A percentile compares a stretch with the other conserved stretches of the same genome.
Conservation (phyloP, 2,329 filamentous ascomycete species). For the Penicillium glabrum region DNA sequence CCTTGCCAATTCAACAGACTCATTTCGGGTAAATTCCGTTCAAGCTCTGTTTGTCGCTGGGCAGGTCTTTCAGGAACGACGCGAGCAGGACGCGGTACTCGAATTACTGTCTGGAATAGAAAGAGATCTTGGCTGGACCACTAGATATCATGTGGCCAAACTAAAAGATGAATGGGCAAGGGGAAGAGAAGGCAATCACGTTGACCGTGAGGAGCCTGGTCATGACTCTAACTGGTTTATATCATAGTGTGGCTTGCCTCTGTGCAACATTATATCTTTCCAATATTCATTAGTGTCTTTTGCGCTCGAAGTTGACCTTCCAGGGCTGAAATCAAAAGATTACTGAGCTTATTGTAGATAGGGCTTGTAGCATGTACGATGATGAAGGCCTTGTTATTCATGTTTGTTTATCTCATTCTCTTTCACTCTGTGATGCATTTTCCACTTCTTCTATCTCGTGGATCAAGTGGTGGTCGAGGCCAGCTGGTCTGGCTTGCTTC, state of each 20-base stretch:
- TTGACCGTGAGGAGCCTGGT: not conserved
- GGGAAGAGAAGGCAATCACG: conserved; percentile 20
- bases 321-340: too few species aligned
- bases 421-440: too few species aligned
- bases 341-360: too few species aligned
- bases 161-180: conserved; percentile 12
- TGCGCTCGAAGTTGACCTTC: too few species aligned
- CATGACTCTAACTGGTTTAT: conserved; percentile 1
- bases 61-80: conserved; percentile 47
- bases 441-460: too few species aligned
- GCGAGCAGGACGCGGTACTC: conserved; percentile 13
- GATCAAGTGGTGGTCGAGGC: too few species aligned
- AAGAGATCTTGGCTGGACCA: conserved; percentile 14
- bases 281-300: too few species aligned
- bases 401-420: too few species aligned
- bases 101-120: conserved; percentile 15
- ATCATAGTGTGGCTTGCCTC: not conserved
- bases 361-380: too few species aligned
- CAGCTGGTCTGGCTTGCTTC: too few species aligned
- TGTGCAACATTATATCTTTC: conserved; percentile 14
- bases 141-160: conserved; percentile 13
- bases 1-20: conserved; percentile 52
- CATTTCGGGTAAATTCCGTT: conserved; percentile 41
- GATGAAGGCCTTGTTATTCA: too few species aligned
- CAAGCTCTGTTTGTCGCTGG: conserved; percentile 22